Evolutionary conservation across 805 yeast species (phyloP), one percentile per base, ranked within the genome.

Genomic region (Candida montana): DNA sequence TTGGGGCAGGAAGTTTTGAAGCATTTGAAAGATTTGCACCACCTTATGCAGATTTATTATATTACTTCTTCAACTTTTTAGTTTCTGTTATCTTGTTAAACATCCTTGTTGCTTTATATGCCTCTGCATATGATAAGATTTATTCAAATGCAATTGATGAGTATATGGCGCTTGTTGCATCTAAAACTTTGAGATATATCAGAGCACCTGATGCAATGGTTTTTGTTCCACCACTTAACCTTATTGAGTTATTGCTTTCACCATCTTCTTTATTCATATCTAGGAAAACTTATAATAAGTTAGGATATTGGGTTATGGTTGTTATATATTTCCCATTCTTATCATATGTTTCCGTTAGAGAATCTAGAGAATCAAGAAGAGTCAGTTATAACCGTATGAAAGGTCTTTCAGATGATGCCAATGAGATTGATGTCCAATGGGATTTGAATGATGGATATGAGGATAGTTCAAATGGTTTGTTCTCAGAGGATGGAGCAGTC

Each of bases 181-280:
- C 83, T 47, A 86, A 88, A 67, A 86, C 95, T 1, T 70, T 88
- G 51, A 72, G 90, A 47, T 88, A 83, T 58, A 79, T 87, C 40
- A 72, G 96, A 52, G 95, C 95, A 0, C 96, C 96, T 0, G 96
- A 88, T 64, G 81, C 79, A 44, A 79, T 83, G 55, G 83, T 87
- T 31, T 88, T 77, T 58, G 89, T 86, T 20, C 91, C 96, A 5
- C 96, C 96, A 5, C 71, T 86, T 49, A 88, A 88, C 58, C 59
- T 88, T 50, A 62, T 88, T 40, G 96, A 88, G 60, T 37, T 81
- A 2, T 35, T 75, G 7, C 51, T 79, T 5, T 57, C 72, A 23
- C 79, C 78, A 23, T 17, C 74, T 13, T 71, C 71, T 41, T 53
- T 69, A 40, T 33, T 68, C 66, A 59, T 60, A 67, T 59, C 45